Evolutionary conservation across 2,329 filamentous ascomycete species (phyloP), one percentile per base, ranked within the genome.

Genomic region (Penicillium frequentans): DNA sequence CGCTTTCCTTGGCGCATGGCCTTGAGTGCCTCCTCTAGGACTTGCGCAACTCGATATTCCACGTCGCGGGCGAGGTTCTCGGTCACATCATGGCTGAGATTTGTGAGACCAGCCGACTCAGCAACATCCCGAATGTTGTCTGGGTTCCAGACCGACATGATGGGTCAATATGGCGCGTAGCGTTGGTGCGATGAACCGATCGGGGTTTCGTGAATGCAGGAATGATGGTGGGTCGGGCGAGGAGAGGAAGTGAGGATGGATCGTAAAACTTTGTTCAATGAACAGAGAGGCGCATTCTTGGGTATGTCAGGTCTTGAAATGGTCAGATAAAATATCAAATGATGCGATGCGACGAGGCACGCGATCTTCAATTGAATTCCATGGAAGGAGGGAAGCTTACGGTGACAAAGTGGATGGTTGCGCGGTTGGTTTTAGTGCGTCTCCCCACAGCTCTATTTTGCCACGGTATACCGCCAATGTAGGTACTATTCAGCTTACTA

Each of bases 111-210:
- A 48, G 98, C 90, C 1, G 95, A 96, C 75, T 99, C 95, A 65
- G 95, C 93, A 59, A 98, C 93, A 74, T 99, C 95, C 67, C 88
- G 88, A 68, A 99, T 90, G 67, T 96, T 98, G 69, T 99, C 95
- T 19, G 90, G 87, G 72, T 97, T 98, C 95, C 95, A 98, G 66
- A 97, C 87, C 29, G 46, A 49, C 39, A 86, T 83, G 45, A 49
- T 70, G 65, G 33, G 3, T 44, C 39, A 46, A 27, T 35, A 46
- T 47, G 51, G 45, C 52, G 47, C 53, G 19, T 46, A 11, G 29
- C 24, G 6, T 46, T 37, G 31, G 19, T 23, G 35, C 35, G 16
- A 42, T 42, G 39, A 23, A 42, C 39, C 39, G 39, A 23, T 42
- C 19, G 39, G 39, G 39, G 39, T 21, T 42, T 23, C 37, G n/a